Evolutionary conservation across 306 rosid genomes (phyloP).

Genomic region (Pterocarpus macrocarpus): DNA sequence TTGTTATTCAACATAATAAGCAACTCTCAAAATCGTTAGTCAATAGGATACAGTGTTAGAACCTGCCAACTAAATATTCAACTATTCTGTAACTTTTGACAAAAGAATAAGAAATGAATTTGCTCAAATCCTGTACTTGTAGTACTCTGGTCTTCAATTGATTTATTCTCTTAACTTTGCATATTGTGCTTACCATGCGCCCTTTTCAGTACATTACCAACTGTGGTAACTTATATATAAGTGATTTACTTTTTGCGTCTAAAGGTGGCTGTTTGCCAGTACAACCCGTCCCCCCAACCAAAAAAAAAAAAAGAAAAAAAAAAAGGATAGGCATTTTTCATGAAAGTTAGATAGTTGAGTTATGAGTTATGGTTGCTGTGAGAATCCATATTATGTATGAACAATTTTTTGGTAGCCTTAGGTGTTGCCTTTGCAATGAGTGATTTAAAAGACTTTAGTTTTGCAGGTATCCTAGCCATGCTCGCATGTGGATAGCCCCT

Average conservation of each 20-base stretch:
- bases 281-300: background rate
- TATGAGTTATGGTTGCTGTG: conserved; percentile 14
- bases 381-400: conserved; percentile 1
- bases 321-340: background rate
- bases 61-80: background rate
- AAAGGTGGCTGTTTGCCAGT: background rate
- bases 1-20: conserved; percentile 1
- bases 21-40: background rate
- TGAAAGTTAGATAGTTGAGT: conserved; percentile 24
- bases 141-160: conserved; percentile 5
- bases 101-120: conserved; percentile 1
- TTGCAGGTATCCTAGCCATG: conserved; percentile 98
- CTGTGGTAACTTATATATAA: background rate
- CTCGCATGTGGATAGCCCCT: conserved; percentile 98
- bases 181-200: conserved; percentile 27
- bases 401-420: conserved; percentile 27
- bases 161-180: conserved; percentile 1
- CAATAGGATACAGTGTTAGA: background rate
- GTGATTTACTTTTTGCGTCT: conserved; percentile 13
- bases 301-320: too few species aligned
- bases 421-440: conserved; percentile 31
- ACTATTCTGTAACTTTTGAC: background rate
- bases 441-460: conserved; percentile 46
- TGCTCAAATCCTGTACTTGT: background rate
- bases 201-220: conserved; percentile 2